Evolutionary conservation across 257 asterid genomes (phyloP), one percentile per base, ranked within the genome.

Genomic region (Ballota nigra): DNA sequence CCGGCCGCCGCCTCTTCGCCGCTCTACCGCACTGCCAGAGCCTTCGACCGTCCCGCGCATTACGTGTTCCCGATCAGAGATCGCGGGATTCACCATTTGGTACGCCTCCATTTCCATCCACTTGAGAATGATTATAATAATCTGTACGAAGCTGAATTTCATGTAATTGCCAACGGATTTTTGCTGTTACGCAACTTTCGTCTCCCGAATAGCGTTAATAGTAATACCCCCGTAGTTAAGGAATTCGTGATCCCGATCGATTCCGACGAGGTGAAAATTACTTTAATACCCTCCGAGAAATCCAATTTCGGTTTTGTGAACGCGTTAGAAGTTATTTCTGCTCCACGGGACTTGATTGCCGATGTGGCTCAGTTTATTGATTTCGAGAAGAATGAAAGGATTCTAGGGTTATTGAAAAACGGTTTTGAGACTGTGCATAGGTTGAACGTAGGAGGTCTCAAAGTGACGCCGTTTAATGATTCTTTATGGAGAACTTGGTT

Each of bases 401-500:
- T 89, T 45, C 15, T 52, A 56, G 95, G 97, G 8, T 60, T 95
- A 34, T 53, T 83, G 92, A 82, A 73, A 72, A 85, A 78, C 55
- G 97, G 94, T 5, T 86, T 86, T 24, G 99, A 95, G 82, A 87
- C 93, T 57, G 77, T 91, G 82, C 77, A 88, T 43, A 88, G 99
- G 69, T 83, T 92, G 76, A 95, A 85, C 41, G 84, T 95, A 0
- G 99, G 99, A n/a, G 99, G 99, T 15, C 76, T 79, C 69, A 92
- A 89, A 75, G 90, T 95, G 69, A 95, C 99, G 1, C 99, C 99
- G 41, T 92, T 89, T 59, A 95, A 95, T 31, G 99, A 95, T 80
- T 89, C 99, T 13, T 18, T 94, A 20, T 91, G 97, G 97, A 94
- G 99, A 65, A 86, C 96, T 41, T 94, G 98, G 99, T 71, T 86